A percentile compares a stretch with the other conserved stretches of the same genome.
phyloP scores from a whole-genome alignment of 2,329 filamentous ascomycete genomes.

The Mycosphaerella arachidis region DNA sequence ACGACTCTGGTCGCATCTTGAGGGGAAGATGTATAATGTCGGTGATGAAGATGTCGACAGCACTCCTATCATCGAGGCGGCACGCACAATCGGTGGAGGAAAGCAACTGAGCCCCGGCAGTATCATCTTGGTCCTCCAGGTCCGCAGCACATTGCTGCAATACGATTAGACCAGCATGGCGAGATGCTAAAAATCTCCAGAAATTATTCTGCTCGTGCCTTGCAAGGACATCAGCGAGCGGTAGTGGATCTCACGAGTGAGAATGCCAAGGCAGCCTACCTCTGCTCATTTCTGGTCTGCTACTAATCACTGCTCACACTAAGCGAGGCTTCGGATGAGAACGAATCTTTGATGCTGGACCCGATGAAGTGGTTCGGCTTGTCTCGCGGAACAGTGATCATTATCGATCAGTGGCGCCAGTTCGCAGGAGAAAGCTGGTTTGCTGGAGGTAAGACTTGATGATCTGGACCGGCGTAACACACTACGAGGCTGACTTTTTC shows the following conservation, averaged over 20 bases:
- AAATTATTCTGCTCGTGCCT: constrained; percentile 22
- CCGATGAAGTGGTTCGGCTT: constrained; percentile 21
- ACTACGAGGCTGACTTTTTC: background rate
- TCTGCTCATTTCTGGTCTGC: constrained; percentile 19
- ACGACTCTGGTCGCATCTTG: constrained; percentile 16
- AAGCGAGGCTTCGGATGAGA: constrained; percentile 11
- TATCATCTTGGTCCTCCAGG: background rate
- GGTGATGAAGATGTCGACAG: background rate
- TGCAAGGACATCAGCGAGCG: constrained; percentile 22
- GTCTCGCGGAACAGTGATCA: constrained; percentile 15
- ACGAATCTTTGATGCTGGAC: constrained; percentile 13
- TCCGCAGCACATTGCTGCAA: background rate
- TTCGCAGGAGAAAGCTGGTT: constrained; percentile 13
- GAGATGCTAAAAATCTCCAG: constrained; percentile 21
- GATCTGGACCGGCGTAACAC: too few species aligned
- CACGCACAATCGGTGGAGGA: constrained; percentile 8
- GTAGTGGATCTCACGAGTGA: constrained; percentile 12
- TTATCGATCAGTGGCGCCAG: constrained; percentile 13
- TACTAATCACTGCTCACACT: constrained; percentile 22
- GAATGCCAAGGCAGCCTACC: constrained; percentile 19
- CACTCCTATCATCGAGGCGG: background rate
- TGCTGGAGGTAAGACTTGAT: constrained; percentile 6
- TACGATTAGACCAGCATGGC: constrained; percentile 2
- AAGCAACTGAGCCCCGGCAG: background rate
- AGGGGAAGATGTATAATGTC: constrained; percentile 17